phyloP scores from a whole-genome alignment of 129 eudicot species.

The Tagetes erecta region DNA sequence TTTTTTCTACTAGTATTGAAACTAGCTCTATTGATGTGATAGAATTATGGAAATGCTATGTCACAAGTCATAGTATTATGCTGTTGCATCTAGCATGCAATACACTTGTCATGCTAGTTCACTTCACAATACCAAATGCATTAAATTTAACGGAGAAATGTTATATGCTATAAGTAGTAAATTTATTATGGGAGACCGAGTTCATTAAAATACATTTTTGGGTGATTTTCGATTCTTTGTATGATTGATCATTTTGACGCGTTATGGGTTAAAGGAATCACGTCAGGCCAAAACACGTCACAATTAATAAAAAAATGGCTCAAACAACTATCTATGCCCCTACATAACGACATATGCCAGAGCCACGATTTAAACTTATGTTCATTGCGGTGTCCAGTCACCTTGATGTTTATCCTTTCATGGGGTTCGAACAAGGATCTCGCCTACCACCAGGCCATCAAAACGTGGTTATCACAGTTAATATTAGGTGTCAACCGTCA shows the following conservation, averaged over 20 bases:
- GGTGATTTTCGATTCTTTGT: not conserved
- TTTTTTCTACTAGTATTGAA: conserved; percentile 5
- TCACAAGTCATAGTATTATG: not conserved
- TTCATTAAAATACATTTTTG: not conserved
- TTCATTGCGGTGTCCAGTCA: too few species aligned
- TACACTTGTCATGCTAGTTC: not conserved
- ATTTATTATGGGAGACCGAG: not conserved
- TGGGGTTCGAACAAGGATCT: too few species aligned
- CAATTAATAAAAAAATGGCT: too few species aligned
- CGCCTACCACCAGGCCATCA: too few species aligned
- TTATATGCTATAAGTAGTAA: not conserved
- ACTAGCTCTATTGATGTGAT: not conserved
- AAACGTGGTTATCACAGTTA: too few species aligned
- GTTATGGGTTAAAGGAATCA: too few species aligned
- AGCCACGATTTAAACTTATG: too few species aligned
- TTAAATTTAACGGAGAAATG: not conserved
- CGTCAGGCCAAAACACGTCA: too few species aligned
- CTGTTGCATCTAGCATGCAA: conserved; percentile 1
- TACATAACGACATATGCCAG: too few species aligned
- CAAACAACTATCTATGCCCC: too few species aligned
- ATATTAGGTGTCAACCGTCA: not conserved
- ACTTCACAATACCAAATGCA: not conserved
- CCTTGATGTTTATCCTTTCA: too few species aligned
- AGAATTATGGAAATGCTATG: conserved; percentile 13
- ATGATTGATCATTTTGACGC: not conserved